Evolutionary conservation across 768 basidiomycete genomes (phyloP).

Genomic region (Boletus barrowsii): DNA sequence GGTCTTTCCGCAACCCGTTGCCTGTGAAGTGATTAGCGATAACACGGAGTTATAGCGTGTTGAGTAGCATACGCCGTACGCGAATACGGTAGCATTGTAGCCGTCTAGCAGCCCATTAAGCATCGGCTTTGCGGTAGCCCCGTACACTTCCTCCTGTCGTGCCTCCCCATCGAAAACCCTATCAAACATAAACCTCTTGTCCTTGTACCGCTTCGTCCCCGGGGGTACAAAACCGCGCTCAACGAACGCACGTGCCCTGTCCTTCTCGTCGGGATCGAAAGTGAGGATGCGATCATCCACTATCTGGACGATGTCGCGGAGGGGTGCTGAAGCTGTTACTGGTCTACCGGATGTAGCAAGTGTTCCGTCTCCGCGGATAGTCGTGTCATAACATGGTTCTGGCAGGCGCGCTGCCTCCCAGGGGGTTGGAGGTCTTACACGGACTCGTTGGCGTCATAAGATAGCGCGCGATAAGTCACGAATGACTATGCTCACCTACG

Average conservation of each 20-base stretch:
- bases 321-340: conserved; percentile 50
- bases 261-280: conserved; percentile 93
- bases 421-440: conserved; percentile 82
- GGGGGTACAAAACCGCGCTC: conserved; percentile 84
- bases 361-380: conserved; percentile 81
- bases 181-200: conserved; percentile 97
- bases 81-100: conserved; percentile 96
- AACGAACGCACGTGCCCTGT: conserved; percentile 73
- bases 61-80: conserved; percentile 80
- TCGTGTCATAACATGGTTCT: conserved; percentile 64
- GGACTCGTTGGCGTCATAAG: conserved; percentile 51
- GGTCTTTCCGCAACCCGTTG: conserved; percentile 99
- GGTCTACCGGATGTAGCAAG: conserved; percentile 64
- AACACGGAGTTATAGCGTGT: not conserved
- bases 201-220: conserved; percentile 92
- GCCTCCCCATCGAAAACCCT: conserved; percentile 82
- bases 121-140: conserved; percentile 80
- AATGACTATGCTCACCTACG: conserved; percentile 50
- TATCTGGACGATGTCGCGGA: conserved; percentile 80
- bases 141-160: conserved; percentile 84
- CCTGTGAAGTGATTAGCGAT: conserved; percentile 47
- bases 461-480: not conserved
- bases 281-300: conserved; percentile 93
- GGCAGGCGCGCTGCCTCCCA: conserved; percentile 87
- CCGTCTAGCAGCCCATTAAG: conserved; percentile 86